phyloP scores from a whole-genome alignment of 1,139 yeast species.

The Diutina siamensis region DNA sequence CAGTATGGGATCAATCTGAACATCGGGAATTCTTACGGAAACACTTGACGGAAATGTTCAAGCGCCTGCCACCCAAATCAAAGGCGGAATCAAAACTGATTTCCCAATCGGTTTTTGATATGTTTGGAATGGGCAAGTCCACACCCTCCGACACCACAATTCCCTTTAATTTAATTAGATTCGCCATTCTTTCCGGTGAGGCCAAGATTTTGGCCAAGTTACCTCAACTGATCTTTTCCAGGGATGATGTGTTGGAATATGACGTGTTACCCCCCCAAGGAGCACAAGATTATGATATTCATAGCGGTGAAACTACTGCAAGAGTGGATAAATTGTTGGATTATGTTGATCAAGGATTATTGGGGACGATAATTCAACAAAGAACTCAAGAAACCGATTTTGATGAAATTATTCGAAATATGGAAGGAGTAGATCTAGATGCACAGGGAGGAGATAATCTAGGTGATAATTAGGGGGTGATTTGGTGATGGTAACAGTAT shows the following conservation, averaged over 20 bases:
- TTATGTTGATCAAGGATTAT: conserved; percentile 2
- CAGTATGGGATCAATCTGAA: conserved; percentile 36
- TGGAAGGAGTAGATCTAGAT: neutral
- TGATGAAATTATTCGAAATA: neutral
- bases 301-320: neutral
- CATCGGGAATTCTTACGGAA: conserved; percentile 37
- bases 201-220: conserved; percentile 57
- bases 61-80: conserved; percentile 6
- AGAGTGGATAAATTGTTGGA: neutral
- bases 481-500: too few species aligned
- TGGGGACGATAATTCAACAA: conserved; percentile 4
- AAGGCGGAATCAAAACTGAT: neutral
- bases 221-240: conserved; percentile 51
- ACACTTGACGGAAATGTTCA: conserved; percentile 28
- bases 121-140: neutral
- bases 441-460: neutral
- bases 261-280: conserved; percentile 64
- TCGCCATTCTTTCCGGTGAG: conserved; percentile 61
- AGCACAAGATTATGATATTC: neutral
- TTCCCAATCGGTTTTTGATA: neutral
- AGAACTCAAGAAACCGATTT: conserved; percentile 1
- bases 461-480: too few species aligned
- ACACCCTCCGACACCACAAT: conserved; percentile 14
- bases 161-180: conserved; percentile 52
- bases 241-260: conserved; percentile 53